Evolutionary conservation across 169 alveolate genomes (phyloP), one percentile per base, ranked within the genome.

Genomic region (Plasmodium reichenowi): DNA sequence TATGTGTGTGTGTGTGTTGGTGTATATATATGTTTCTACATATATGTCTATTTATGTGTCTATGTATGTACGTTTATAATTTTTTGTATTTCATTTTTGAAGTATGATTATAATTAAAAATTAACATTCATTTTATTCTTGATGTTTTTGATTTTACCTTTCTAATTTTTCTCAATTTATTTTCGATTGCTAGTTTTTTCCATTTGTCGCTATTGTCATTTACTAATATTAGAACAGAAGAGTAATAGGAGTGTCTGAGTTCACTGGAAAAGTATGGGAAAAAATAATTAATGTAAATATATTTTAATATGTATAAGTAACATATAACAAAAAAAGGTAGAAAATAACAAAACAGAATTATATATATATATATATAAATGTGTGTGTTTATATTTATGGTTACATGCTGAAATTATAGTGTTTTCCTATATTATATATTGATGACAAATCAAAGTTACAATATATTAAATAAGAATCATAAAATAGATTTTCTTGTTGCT

Each of bases 381-480:
- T 5, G 2, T 47, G 13, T 70, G 26, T n/a, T 13, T 22, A 17
- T 70, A 47, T 70, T 10, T 9, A 70, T 47, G n/a, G 32, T 80
- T 80, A 80, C 90, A 80, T 80, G 12, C 83, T 71, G 50, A 80
- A 60, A 56, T 80, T 66, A 32, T 52, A 68, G 24, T 74, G 43
- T 38, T 85, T 85, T 50, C 87, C 87, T 32, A 48, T 50, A 63
- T 52, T 71, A 74, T 70, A 71, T 29, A 13, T 85, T 1, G 68
- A 12, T 32, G 87, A 85, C 20, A 85, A 12, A 52, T 85, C 92
- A 45, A 85, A 85, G 60, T 68, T 58, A 64, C 92, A 85, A n/a
- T 85, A 85, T 52, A 85, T 47, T 67, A 85, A 43, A 17, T 71
- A 71, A 0, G 76, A 48, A 60, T 70, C 83, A 29, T 67, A 67